Conservation (phyloP, 2,329 filamentous ascomycete species). For the Pezicula neosporulosa region DNA sequence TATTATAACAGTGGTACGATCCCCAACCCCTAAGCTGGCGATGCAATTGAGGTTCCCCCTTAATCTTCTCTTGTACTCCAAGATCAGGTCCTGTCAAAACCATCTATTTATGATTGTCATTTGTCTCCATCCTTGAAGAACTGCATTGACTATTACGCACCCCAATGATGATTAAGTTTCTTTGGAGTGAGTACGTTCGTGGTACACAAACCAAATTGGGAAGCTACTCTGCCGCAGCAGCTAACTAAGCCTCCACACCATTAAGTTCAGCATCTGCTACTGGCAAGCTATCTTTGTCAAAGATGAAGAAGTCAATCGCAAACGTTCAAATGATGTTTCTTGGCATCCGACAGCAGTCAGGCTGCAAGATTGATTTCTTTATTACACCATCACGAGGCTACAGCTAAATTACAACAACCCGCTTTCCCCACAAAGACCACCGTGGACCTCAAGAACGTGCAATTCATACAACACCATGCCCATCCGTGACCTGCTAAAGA, state of each 20-base stretch:
- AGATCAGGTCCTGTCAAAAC: too few species aligned
- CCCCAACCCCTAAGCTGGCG: too few species aligned
- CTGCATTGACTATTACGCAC: too few species aligned
- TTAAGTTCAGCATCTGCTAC: neutral
- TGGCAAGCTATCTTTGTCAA: neutral
- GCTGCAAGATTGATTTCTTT: slow-evolving; percentile 1
- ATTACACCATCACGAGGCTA: slow-evolving; percentile 7
- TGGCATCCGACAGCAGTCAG: slow-evolving; percentile 11
- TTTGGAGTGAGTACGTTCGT: neutral
- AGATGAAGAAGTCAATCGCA: neutral
- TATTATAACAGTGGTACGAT: neutral
- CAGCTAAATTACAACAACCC: neutral
- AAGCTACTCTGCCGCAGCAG: slow-evolving; percentile 3
- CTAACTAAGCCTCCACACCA: slow-evolving; percentile 7
- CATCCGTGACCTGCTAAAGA: slow-evolving; percentile 58
- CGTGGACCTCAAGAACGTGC: neutral
- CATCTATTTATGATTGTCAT: too few species aligned
- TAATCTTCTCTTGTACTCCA: too few species aligned
- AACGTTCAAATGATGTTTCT: slow-evolving; percentile 8
- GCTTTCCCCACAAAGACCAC: slow-evolving; percentile 3
- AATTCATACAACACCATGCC: slow-evolving; percentile 42
- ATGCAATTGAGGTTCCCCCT: too few species aligned
- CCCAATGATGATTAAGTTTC: too few species aligned
- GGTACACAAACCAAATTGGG: slow-evolving; percentile 1
- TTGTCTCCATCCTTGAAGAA: too few species aligned